A percentile compares a stretch with the other conserved stretches of the same genome.
Evolutionary conservation across 2,329 filamentous ascomycete species (phyloP).

Genomic region (Emydomyces testavorans): DNA sequence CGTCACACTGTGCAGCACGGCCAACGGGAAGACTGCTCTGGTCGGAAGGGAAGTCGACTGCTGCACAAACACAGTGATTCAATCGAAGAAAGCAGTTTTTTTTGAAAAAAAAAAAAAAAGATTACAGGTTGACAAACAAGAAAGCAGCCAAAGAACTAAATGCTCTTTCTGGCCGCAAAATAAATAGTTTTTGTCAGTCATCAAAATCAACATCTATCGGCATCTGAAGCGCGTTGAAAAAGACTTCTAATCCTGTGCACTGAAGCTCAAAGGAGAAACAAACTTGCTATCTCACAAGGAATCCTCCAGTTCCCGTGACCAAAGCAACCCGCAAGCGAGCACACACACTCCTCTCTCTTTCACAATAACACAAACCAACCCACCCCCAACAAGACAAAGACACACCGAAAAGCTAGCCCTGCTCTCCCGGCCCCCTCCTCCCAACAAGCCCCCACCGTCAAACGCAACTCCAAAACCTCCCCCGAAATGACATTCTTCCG

Average conservation of each 20-base stretch:
- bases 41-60: neutral
- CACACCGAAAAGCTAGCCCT: neutral
- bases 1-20: constrained; percentile 7
- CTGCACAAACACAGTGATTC: neutral
- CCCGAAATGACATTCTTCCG: constrained; percentile 66
- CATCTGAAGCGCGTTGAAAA: no score
- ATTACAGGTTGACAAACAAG: neutral
- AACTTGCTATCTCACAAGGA: neutral
- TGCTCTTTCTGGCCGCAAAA: neutral
- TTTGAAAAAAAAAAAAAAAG: neutral
- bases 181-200: neutral
- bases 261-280: neutral
- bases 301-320: neutral
- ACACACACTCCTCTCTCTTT: neutral
- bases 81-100: neutral
- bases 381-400: constrained; percentile 1
- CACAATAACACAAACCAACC: constrained; percentile 1
- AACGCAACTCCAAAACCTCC: neutral
- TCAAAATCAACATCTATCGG: no score
- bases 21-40: constrained; percentile 8
- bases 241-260: no score
- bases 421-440: neutral
- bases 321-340: neutral
- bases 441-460: neutral
- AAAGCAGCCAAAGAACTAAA: no score